Percentiles rank a stretch among this genome's conserved stretches.
Conservation (phyloP, 2,329 filamentous ascomycete species). For the Apiospora marii region DNA sequence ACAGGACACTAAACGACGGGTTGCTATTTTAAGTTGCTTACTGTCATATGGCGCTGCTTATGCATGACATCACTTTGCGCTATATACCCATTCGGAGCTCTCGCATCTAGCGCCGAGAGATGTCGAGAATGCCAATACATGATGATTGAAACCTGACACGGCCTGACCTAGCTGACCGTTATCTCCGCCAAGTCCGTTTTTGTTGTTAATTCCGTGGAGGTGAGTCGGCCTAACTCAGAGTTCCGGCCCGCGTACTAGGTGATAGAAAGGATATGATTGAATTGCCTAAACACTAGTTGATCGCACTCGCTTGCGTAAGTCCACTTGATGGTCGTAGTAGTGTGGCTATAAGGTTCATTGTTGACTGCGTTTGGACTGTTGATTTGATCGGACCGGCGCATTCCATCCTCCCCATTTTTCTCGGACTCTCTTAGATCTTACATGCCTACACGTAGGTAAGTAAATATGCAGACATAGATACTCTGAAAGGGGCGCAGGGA, state of each 20-base stretch:
- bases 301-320: conserved; percentile 6
- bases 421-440: background rate
- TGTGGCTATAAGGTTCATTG: background rate
- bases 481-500: background rate
- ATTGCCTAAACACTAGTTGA: too few species aligned
- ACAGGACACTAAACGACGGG: background rate
- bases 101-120: background rate
- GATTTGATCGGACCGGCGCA: background rate
- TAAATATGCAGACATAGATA: background rate
- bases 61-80: background rate
- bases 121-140: background rate
- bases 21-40: background rate
- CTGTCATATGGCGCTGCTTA: background rate
- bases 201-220: background rate
- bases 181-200: conserved; percentile 5
- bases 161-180: background rate
- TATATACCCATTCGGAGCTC: conserved; percentile 16
- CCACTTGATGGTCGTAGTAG: background rate
- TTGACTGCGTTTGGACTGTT: background rate
- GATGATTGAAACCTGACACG: background rate
- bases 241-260: background rate
- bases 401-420: background rate
- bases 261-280: background rate
- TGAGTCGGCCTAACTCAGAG: conserved; percentile 14
- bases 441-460: background rate